phyloP scores from a whole-genome alignment of 176 grass and related monocot genomes.

The Guadua angustifolia region DNA sequence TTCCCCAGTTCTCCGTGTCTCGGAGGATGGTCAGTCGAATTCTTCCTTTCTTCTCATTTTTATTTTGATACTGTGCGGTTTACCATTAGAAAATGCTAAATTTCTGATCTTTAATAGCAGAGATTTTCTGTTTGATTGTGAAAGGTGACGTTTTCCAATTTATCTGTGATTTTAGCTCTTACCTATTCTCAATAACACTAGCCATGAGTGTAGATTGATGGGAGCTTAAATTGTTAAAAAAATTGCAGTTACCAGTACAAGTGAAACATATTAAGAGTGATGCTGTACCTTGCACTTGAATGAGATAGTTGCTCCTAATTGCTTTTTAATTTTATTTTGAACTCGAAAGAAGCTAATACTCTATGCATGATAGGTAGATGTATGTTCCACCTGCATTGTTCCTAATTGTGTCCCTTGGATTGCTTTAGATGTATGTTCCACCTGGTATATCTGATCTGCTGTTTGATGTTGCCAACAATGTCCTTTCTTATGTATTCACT shows the following conservation, averaged over 20 bases:
- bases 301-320: not conserved
- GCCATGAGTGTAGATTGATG: too few species aligned
- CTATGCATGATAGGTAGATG: not conserved
- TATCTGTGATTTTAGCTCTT: not conserved
- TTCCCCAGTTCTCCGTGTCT: slow-evolving; percentile 57
- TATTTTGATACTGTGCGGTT: not conserved
- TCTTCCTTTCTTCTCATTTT: not conserved
- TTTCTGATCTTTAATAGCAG: not conserved
- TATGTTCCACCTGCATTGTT: not conserved
- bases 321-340: not conserved
- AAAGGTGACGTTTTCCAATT: not conserved
- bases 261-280: not conserved
- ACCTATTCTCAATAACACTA: not conserved
- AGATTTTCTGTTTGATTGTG: not conserved
- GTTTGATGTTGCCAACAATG: not conserved
- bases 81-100: not conserved
- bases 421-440: not conserved
- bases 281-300: not conserved
- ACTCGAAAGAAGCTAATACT: not conserved
- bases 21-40: slow-evolving; percentile 59
- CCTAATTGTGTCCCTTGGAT: too few species aligned
- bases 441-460: not conserved
- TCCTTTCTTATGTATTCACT: not conserved
- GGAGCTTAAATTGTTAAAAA: not conserved
- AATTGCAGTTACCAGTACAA: not conserved